A percentile compares a stretch with the other conserved stretches of the same genome.
These are phyloP conservation scores for Tricholoma saponaceum DNA, from an alignment of 768 basidiomycete genomes.

Conservation along the genomic window DNA sequence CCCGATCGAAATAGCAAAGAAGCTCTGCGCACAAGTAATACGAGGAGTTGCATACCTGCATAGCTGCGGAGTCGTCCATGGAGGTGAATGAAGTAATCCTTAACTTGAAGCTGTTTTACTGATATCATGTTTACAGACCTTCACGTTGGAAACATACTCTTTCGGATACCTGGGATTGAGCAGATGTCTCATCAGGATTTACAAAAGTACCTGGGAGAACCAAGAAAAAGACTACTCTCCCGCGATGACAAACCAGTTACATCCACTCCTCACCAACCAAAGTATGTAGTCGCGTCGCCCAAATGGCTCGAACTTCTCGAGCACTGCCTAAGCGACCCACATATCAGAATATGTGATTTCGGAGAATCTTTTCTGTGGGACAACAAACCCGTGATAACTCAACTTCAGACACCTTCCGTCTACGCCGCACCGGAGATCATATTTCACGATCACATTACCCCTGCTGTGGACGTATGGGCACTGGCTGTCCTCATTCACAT, in stretches of 20 bases:
- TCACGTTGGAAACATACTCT: background rate
- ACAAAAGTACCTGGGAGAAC: background rate
- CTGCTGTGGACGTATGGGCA: slow-evolving; percentile 1
- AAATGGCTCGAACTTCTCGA: too few relatives aligned
- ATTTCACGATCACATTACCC: background rate
- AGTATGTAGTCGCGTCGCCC: too few relatives aligned
- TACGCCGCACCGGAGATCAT: background rate
- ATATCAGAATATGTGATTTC: too few relatives aligned
- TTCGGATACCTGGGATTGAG: background rate
- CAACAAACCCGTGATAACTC: too few relatives aligned
- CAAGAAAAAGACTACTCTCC: background rate
- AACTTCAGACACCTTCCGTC: too few relatives aligned
- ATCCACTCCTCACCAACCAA: too few relatives aligned
- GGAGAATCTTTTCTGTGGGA: too few relatives aligned
- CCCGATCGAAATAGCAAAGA: slow-evolving; percentile 2
- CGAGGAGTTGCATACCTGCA: slow-evolving; percentile 2
- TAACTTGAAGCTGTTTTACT: background rate
- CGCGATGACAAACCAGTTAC: too few relatives aligned
- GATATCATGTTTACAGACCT: background rate
- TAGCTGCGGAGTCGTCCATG: background rate
- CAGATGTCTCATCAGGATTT: background rate
- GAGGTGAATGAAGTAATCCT: background rate
- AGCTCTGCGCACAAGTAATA: background rate
- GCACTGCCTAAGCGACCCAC: too few relatives aligned
- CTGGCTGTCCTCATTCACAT: slow-evolving; percentile 11